phyloP scores from a whole-genome alignment of 495 filamentous ascomycete species.

The Cenococcum geophilum region DNA sequence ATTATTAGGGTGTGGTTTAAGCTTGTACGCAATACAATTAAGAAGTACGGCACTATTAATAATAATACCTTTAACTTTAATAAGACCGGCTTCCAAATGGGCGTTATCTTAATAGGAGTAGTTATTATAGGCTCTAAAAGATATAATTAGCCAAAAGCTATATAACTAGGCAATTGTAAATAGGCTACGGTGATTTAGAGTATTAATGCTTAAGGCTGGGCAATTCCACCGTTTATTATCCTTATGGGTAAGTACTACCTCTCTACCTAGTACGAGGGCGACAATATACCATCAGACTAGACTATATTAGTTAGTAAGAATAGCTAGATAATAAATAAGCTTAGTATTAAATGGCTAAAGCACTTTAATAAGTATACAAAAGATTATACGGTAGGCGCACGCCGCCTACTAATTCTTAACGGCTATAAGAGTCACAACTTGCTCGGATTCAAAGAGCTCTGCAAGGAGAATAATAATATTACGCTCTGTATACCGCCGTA shows the following conservation, averaged over 20 bases:
- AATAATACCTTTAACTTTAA: conserved; percentile 9
- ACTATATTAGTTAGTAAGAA: conserved; percentile 5
- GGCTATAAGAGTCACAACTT: conserved; percentile 17
- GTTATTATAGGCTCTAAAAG: conserved; percentile 8
- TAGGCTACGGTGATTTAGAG: conserved; percentile 10
- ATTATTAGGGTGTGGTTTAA: conserved; percentile 6
- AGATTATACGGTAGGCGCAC: not conserved
- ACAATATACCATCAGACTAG: conserved; percentile 6
- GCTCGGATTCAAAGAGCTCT: conserved; percentile 13
- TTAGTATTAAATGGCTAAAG: not conserved
- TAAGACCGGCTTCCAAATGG: conserved; percentile 7
- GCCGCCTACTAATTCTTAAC: conserved; percentile 15
- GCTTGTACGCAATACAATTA: conserved; percentile 7
- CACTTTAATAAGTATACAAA: conserved; percentile 5
- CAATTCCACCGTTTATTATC: too few species aligned
- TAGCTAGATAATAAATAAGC: too few species aligned
- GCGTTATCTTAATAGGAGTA: not conserved
- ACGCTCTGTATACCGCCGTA: conserved; percentile 19
- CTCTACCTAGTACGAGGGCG: conserved; percentile 7
- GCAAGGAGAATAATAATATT: conserved; percentile 12
- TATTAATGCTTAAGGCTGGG: conserved; percentile 6
- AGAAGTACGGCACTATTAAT: conserved; percentile 6
- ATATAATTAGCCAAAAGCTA: conserved; percentile 8
- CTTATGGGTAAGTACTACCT: conserved; percentile 7
- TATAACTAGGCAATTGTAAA: conserved; percentile 5